A percentile compares a stretch with the other conserved stretches of the same genome.
Evolutionary conservation across 768 basidiomycete genomes (phyloP).

Genomic region (Saitozyma podzolica): DNA sequence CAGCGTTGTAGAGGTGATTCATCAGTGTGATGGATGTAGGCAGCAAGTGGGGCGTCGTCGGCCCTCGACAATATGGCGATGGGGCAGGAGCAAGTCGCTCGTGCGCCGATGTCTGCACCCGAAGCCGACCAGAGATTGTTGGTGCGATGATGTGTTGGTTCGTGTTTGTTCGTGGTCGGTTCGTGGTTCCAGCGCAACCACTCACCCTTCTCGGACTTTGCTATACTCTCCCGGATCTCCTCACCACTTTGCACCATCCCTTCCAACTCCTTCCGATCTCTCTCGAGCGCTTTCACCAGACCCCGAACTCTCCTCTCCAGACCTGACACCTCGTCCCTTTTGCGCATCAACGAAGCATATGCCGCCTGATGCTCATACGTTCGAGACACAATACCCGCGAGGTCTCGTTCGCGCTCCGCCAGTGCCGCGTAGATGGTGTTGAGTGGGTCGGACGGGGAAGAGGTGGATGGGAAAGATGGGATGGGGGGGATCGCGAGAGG

Average conservation of each 20-base stretch:
- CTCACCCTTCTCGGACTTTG: slow-evolving; percentile 28
- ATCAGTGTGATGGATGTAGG: no score
- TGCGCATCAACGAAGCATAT: slow-evolving; percentile 12
- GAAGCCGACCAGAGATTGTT: not conserved
- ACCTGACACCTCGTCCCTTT: slow-evolving; percentile 22
- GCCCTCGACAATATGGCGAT: not conserved
- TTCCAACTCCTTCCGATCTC: slow-evolving; percentile 30
- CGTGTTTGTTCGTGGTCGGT: no score
- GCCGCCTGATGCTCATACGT: slow-evolving; percentile 32
- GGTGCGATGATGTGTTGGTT: not conserved
- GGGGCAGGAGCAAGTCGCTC: not conserved
- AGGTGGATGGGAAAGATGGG: slow-evolving; percentile 1
- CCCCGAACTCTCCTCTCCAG: slow-evolving; percentile 30
- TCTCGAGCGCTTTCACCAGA: slow-evolving; percentile 22
- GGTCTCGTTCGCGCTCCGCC: slow-evolving; percentile 22
- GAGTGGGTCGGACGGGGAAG: slow-evolving; percentile 11
- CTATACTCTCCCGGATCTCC: slow-evolving; percentile 19
- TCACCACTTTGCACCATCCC: slow-evolving; percentile 22
- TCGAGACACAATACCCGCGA: slow-evolving; percentile 20
- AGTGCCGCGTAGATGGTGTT: slow-evolving; percentile 15
- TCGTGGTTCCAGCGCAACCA: not conserved
- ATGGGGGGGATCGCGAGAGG: not conserved
- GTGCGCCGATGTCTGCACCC: not conserved
- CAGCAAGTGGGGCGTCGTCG: no score
- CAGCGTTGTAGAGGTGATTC: no score